Conservation (phyloP, 495 filamentous ascomycete genomes). For the Aspergillus incahuasiensis region DNA sequence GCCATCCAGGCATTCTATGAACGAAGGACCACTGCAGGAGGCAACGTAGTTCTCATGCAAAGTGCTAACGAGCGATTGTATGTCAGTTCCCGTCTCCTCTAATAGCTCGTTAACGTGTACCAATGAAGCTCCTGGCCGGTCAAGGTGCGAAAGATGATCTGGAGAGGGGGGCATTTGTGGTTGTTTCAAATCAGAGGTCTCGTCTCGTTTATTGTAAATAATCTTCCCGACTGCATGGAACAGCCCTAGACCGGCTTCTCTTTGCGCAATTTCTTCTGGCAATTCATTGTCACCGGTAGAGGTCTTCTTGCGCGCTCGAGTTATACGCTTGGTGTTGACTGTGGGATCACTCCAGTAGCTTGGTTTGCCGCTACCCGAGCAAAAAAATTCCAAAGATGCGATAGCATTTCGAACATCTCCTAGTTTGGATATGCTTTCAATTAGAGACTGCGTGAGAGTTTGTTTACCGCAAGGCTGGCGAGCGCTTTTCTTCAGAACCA, state of each 20-base stretch:
- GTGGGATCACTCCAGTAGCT: constrained; percentile 36
- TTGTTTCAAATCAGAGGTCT: constrained; percentile 20
- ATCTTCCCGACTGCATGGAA: constrained; percentile 97
- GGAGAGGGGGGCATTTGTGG: constrained; percentile 50
- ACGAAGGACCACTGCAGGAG: constrained; percentile 65
- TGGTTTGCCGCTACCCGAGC: constrained; percentile 64
- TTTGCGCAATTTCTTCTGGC: constrained; percentile 69
- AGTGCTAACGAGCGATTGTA: constrained; percentile 80
- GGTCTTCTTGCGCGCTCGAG: constrained; percentile 42
- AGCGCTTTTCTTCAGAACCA: constrained; percentile 76
- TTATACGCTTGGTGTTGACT: constrained; percentile 53
- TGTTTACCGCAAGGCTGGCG: constrained; percentile 60
- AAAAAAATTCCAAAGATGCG: constrained; percentile 84
- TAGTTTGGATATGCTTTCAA: constrained; percentile 71
- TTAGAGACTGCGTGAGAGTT: constrained; percentile 63
- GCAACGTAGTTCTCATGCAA: constrained; percentile 91
- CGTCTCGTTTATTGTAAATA: constrained; percentile 83
- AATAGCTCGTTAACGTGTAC: constrained; percentile 70
- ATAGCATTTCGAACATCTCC: constrained; percentile 92
- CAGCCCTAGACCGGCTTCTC: constrained; percentile 82
- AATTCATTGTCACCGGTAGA: constrained; percentile 63
- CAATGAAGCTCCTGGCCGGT: constrained; percentile 62
- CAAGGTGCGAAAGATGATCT: constrained; percentile 54
- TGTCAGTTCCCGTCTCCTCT: constrained; percentile 87
- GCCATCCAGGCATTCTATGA: constrained; percentile 60